Evolutionary conservation across 2,329 filamentous ascomycete genomes (phyloP), one percentile per base, ranked within the genome.

Genomic region (Bipolaris cookei): DNA sequence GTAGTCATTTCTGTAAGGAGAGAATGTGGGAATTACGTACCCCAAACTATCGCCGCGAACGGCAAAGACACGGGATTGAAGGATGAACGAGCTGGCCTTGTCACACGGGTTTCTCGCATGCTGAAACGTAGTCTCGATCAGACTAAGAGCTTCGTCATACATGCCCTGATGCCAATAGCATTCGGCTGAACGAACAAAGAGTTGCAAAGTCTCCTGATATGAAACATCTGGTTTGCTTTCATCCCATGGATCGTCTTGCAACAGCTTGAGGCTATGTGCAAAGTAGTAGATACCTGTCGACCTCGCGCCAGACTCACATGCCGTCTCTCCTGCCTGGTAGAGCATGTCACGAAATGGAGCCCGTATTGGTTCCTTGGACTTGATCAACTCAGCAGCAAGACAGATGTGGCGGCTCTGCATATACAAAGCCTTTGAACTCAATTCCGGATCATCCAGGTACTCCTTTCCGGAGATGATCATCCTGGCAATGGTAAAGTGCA

Each of bases 401-500:
- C 91, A 93, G 3, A 97, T 89, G 73, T 97, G 94, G 4, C 88
- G 85, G 20, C 92, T 91, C 58, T 89, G 88, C 57, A 86, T 88
- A 69, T 96, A 92, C 11, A 88, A 83, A 2, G 76, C 66, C 46
- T 79, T 80, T 4, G 77, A 78, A 2, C 76, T 72, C 21, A 73
- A 65, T 23, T 84, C 83, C 47, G 83, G 83, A 1, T 85, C 81
- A 58, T 92, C 87, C 6, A 67, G 59, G 21, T 84, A 76, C 6
- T 80, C 78, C 20, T 79, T 86, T 66, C 92, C 88, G 65, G 90
- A 90, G 74, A 93, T 86, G 63, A 97, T 85, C 0, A 89, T 89
- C 70, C 91, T 88, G 0, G 91, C 90, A 67, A 97, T 91, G 43
- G 92, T 87, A 67, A 93, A 97, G 76, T 97, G 92, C 93, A 97